Percentiles rank a stretch among this genome's conserved stretches.
phyloP scores from a whole-genome alignment of 768 basidiomycete species.

The Phanerochaete sordida region DNA sequence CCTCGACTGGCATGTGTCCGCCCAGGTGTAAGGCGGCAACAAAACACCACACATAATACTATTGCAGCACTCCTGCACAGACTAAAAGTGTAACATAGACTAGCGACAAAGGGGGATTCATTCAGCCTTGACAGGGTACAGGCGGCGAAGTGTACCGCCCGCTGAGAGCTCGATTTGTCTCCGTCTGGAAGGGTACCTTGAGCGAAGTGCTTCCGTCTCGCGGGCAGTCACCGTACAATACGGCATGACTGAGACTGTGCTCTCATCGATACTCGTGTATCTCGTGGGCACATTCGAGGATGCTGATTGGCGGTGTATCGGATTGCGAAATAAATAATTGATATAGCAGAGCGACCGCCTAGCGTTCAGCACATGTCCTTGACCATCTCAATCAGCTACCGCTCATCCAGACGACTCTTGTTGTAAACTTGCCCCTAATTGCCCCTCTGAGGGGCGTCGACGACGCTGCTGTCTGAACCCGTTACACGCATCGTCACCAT shows the following conservation, averaged over 20 bases:
- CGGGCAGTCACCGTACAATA: not conserved
- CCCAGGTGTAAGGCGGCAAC: slow-evolving; percentile 8
- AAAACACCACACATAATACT: not conserved
- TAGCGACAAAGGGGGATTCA: not conserved
- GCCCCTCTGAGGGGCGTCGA: slow-evolving; percentile 1
- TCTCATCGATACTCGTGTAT: slow-evolving; percentile 6
- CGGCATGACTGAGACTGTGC: not conserved
- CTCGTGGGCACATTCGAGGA: not conserved
- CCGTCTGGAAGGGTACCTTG: not conserved
- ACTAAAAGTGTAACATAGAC: not conserved
- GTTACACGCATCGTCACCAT: slow-evolving; percentile 42
- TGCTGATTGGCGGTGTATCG: slow-evolving; percentile 4
- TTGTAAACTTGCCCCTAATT: not conserved
- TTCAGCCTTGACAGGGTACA: not conserved
- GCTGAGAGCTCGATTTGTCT: not conserved
- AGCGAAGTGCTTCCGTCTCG: not conserved
- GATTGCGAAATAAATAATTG: slow-evolving; percentile 6
- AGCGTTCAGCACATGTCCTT: slow-evolving; percentile 1
- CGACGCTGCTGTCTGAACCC: slow-evolving; percentile 6
- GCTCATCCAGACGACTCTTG: slow-evolving; percentile 1
- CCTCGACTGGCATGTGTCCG: slow-evolving; percentile 86
- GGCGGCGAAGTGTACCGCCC: not conserved
- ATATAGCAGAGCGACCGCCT: not conserved
- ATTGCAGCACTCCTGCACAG: not conserved
- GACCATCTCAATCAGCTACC: slow-evolving; percentile 12